Conservation (phyloP, 2,329 filamentous ascomycete genomes). For the Curvularia sp. region DNA sequence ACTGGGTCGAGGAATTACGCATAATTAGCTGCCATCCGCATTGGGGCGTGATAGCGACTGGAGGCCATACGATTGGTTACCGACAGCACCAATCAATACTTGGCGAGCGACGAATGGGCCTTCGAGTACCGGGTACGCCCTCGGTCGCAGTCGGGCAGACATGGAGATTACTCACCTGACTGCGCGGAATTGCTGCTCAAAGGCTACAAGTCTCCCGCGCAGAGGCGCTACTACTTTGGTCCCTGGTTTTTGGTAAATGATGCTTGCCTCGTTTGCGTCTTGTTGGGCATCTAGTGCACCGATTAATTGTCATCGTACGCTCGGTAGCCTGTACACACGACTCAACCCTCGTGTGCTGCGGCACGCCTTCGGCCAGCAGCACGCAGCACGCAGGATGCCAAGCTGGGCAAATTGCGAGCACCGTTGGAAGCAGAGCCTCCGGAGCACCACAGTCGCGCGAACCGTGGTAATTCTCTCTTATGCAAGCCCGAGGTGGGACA, state of each 20-base stretch:
- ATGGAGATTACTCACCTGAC: slow-evolving; percentile 44
- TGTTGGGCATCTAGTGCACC: slow-evolving; percentile 17
- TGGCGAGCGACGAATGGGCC: slow-evolving; percentile 45
- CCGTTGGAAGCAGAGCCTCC: slow-evolving; percentile 23
- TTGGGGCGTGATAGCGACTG: slow-evolving; percentile 6
- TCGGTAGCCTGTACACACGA: slow-evolving; percentile 6
- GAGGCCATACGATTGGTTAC: slow-evolving; percentile 43
- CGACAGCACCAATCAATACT: slow-evolving; percentile 45
- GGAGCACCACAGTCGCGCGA: slow-evolving; percentile 25
- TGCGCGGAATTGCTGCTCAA: slow-evolving; percentile 33
- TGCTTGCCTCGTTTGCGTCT: slow-evolving; percentile 18
- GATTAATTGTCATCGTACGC: slow-evolving; percentile 9
- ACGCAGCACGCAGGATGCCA: slow-evolving; percentile 8
- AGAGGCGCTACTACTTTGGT: slow-evolving; percentile 19
- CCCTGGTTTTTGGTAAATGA: slow-evolving; percentile 29
- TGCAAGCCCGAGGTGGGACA: slow-evolving; percentile 24
- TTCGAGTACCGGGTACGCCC: slow-evolving; percentile 39
- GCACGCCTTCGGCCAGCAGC: slow-evolving; percentile 9
- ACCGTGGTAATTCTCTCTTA: slow-evolving; percentile 12
- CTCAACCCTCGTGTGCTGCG: slow-evolving; percentile 10
- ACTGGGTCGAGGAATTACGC: slow-evolving; percentile 26
- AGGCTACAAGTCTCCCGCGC: slow-evolving; percentile 11
- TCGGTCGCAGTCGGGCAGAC: slow-evolving; percentile 17
- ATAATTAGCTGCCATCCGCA: slow-evolving; percentile 41
- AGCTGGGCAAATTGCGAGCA: slow-evolving; percentile 18